phyloP scores from a whole-genome alignment of 768 basidiomycete genomes.

The Termitomyces sp. region DNA sequence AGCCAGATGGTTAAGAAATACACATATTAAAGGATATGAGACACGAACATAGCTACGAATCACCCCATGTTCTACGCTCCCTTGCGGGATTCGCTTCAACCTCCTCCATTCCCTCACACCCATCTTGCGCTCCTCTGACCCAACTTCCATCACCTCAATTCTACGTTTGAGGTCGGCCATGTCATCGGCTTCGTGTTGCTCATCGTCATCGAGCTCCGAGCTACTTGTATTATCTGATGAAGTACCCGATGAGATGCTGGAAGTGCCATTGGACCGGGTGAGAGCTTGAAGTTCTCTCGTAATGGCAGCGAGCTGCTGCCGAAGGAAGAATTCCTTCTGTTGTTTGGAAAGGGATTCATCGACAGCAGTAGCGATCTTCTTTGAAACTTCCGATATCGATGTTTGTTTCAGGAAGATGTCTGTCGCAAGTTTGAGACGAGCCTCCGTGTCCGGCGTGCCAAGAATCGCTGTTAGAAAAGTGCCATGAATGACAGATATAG shows the following conservation, averaged over 20 bases:
- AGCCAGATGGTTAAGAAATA: background rate
- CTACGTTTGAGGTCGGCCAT: constrained; percentile 64
- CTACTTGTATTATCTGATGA: constrained; percentile 18
- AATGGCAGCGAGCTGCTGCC: constrained; percentile 78
- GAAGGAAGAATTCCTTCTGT: constrained; percentile 82
- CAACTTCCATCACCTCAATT: constrained; percentile 68
- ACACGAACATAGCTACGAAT: constrained; percentile 71
- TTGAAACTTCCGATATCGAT: constrained; percentile 75
- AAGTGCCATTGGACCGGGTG: constrained; percentile 23
- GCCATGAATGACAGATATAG: background rate
- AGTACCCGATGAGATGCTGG: constrained; percentile 2
- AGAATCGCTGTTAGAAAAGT: constrained; percentile 43
- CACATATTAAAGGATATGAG: background rate
- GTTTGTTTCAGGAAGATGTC: constrained; percentile 69
- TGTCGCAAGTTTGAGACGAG: constrained; percentile 61
- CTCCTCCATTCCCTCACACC: constrained; percentile 80
- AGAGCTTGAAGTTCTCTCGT: constrained; percentile 67
- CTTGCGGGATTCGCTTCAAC: constrained; percentile 81
- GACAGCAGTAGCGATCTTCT: constrained; percentile 74
- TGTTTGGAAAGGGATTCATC: constrained; percentile 84
- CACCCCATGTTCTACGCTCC: constrained; percentile 88
- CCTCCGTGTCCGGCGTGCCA: constrained; percentile 50
- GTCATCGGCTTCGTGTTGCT: constrained; percentile 77
- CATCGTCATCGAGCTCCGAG: constrained; percentile 69
- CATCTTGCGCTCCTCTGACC: constrained; percentile 78